Conservation (phyloP, 2,329 filamentous ascomycete species). For the Dactylonectria macrodidyma region DNA sequence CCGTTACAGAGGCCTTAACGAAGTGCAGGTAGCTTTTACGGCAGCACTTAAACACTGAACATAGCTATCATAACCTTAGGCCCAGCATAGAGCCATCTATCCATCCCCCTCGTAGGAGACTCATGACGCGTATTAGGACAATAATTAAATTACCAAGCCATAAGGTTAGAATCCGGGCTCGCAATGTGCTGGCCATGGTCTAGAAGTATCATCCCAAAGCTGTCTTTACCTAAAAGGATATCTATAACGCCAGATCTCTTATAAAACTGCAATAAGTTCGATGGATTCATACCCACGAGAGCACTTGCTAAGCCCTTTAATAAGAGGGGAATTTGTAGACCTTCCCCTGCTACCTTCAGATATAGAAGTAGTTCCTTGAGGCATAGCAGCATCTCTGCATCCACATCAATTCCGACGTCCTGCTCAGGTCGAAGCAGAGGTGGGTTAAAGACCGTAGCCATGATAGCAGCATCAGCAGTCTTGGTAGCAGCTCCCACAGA, state of each 20-base stretch:
- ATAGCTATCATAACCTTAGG: conserved; percentile 7
- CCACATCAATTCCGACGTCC: conserved; percentile 16
- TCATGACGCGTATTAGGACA: conserved; percentile 25
- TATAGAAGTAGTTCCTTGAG: conserved; percentile 30
- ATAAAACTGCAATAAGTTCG: conserved; percentile 37
- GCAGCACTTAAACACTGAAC: conserved; percentile 8
- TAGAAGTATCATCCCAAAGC: conserved; percentile 27
- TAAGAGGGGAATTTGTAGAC: conserved; percentile 33
- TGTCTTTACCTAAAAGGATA: conserved; percentile 26
- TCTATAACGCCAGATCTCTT: conserved; percentile 34
- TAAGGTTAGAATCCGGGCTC: conserved; percentile 31
- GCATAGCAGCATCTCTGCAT: conserved; percentile 17
- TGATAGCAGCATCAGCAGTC: conserved; percentile 7
- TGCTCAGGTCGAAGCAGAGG: conserved; percentile 5
- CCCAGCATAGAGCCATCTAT: not conserved
- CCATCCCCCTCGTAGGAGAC: conserved; percentile 26
- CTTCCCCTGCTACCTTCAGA: conserved; percentile 30
- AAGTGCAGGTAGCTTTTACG: conserved; percentile 1
- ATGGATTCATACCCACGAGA: conserved; percentile 28
- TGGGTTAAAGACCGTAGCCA: not conserved
- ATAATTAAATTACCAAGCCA: conserved; percentile 32
- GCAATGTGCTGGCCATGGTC: conserved; percentile 31
- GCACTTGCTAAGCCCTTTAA: conserved; percentile 39
- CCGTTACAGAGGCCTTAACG: not conserved
- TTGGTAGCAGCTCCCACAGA: conserved; percentile 6